These are phyloP conservation scores for Colletotrichum salicis DNA, from an alignment of 2,329 filamentous ascomycete species.

Conservation along the genomic window DNA sequence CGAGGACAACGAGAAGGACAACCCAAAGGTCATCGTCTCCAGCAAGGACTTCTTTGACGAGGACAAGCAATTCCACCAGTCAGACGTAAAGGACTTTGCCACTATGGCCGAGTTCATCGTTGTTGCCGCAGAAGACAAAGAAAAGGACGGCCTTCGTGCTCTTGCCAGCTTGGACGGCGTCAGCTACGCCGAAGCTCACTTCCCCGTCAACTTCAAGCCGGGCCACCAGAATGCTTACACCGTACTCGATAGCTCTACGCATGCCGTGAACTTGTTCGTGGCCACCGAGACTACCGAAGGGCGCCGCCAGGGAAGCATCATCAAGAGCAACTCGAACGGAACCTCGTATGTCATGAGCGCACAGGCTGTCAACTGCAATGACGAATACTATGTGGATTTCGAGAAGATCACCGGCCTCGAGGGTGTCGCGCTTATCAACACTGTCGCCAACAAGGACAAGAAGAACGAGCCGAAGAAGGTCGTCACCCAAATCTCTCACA, in stretches of 20 bases:
- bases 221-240: constrained; percentile 86
- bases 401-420: constrained; percentile 95
- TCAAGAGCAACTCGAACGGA: constrained; percentile 99
- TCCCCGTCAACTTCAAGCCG: constrained; percentile 86
- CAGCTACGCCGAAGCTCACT: constrained; percentile 83
- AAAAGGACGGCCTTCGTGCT: constrained; percentile 76
- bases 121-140: constrained; percentile 78
- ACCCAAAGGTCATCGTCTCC: constrained; percentile 75
- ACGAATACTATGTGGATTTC: constrained; percentile 86
- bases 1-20: constrained; percentile 71
- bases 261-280: constrained; percentile 94
- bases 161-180: constrained; percentile 87
- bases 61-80: constrained; percentile 69
- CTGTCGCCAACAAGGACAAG: constrained; percentile 79
- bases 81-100: constrained; percentile 84
- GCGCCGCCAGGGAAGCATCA: constrained; percentile 82
- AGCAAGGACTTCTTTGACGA: constrained; percentile 82
- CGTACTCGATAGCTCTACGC: constrained; percentile 92
- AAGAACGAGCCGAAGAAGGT: constrained; percentile 79
- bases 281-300: constrained; percentile 75
- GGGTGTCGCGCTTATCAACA: constrained; percentile 87
- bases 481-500: constrained; percentile 93
- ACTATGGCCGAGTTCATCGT: constrained; percentile 98
- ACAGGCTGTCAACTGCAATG: constrained; percentile 82
- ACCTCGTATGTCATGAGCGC: constrained; percentile 92